phyloP scores from a whole-genome alignment of 208 protist species.

The Crithidia fasciculata region DNA sequence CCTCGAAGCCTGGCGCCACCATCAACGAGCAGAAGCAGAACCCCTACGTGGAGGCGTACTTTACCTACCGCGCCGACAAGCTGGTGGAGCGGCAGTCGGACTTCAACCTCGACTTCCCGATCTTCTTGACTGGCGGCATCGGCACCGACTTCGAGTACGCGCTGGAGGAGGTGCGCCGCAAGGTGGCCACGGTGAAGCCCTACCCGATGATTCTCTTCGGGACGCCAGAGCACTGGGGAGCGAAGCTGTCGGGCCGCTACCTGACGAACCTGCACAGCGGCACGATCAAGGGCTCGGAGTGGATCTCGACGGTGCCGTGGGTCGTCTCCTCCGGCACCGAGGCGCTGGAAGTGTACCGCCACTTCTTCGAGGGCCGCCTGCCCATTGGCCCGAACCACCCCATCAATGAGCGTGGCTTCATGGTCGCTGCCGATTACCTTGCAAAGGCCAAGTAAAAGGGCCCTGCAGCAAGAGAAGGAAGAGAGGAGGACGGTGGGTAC shows the following conservation, averaged over 20 bases:
- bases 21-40: slow-evolving; percentile 95
- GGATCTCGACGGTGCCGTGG: slow-evolving; percentile 92
- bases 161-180: slow-evolving; percentile 93
- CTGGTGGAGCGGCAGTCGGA: slow-evolving; percentile 93
- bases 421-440: slow-evolving; percentile 81
- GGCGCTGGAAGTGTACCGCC: slow-evolving; percentile 86
- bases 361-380: slow-evolving; percentile 84
- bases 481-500: not conserved
- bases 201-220: slow-evolving; percentile 92
- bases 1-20: slow-evolving; percentile 80
- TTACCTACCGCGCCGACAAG: slow-evolving; percentile 92
- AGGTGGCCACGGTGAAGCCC: slow-evolving; percentile 87
- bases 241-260: slow-evolving; percentile 85
- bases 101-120: slow-evolving; percentile 94
- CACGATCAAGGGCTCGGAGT: slow-evolving; percentile 93
- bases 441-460: slow-evolving; percentile 28
- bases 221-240: slow-evolving; percentile 68
- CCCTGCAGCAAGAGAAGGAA: not conserved
- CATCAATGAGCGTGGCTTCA: slow-evolving; percentile 84
- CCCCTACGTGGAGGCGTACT: slow-evolving; percentile 90
- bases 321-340: slow-evolving; percentile 82
- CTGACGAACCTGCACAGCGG: slow-evolving; percentile 76
- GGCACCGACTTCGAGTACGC: slow-evolving; percentile 95
- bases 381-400: slow-evolving; percentile 75
- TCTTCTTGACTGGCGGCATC: slow-evolving; percentile 92